phyloP scores from a whole-genome alignment of 1,139 yeast species.

The Sugiyamaella sp. region DNA sequence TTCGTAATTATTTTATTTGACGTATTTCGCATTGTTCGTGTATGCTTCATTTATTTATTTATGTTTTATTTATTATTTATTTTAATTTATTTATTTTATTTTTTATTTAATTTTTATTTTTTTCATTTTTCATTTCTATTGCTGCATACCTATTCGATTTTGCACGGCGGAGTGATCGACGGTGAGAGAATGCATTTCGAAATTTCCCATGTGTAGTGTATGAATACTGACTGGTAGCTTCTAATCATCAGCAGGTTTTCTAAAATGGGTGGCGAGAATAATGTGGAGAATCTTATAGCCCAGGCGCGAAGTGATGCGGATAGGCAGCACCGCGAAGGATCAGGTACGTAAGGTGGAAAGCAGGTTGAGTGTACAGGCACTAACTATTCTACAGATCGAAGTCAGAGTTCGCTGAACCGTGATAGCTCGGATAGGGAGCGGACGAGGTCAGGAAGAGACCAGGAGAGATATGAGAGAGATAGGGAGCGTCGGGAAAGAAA shows the following conservation, averaged over 20 bases:
- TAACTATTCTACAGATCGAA: neutral
- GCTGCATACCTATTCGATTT: conserved; percentile 10
- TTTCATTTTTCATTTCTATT: conserved; percentile 12
- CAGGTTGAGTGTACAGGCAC: neutral
- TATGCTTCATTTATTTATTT: conserved; percentile 18
- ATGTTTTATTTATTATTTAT: conserved; percentile 18
- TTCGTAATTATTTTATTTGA: conserved; percentile 18
- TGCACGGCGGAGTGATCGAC: neutral
- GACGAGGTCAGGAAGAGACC: conserved; percentile 4
- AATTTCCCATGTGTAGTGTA: conserved; percentile 1
- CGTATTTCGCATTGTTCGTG: conserved; percentile 12
- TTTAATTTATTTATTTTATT: conserved; percentile 4
- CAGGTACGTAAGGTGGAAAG: conserved; percentile 2
- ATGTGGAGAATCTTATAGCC: conserved; percentile 4
- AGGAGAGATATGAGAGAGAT: conserved; percentile 11
- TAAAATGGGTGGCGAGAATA: conserved; percentile 12
- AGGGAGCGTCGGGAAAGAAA: conserved; percentile 12
- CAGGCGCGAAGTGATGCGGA: conserved; percentile 3
- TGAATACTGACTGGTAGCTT: too few species aligned
- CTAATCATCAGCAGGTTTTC: neutral
- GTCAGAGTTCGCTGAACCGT: neutral
- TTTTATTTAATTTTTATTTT: conserved; percentile 21
- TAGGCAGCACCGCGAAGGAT: neutral
- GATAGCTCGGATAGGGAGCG: conserved; percentile 1
- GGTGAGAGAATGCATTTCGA: too few species aligned